These are phyloP conservation scores for Citrus sp. DNA, from an alignment of 345 rosid genomes.

Conservation along the genomic window DNA sequence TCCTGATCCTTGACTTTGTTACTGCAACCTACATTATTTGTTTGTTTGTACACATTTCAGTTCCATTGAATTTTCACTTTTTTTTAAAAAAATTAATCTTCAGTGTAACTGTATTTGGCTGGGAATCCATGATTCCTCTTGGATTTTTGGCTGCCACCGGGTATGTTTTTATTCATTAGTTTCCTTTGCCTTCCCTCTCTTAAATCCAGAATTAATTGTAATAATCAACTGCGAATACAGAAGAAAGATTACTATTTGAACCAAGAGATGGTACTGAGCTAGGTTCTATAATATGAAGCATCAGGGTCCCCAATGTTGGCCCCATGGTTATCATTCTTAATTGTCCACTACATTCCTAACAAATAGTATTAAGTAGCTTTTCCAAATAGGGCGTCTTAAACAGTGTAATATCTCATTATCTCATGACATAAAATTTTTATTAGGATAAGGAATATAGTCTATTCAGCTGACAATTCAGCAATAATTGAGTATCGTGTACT, in stretches of 20 bases:
- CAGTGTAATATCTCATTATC: background rate
- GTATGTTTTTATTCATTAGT: constrained; percentile 25
- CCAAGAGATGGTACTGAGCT: too few species aligned
- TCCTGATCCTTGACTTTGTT: background rate
- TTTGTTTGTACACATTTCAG: background rate
- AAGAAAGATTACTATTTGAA: too few species aligned
- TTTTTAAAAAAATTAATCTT: background rate
- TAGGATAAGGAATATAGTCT: background rate
- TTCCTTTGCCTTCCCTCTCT: background rate
- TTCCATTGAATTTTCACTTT: background rate
- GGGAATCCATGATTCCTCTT: constrained; percentile 64
- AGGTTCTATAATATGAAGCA: too few species aligned
- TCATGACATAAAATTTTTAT: background rate
- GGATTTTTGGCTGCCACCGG: constrained; percentile 66
- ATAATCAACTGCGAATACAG: background rate
- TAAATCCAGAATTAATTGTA: background rate
- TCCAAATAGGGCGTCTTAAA: background rate
- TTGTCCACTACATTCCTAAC: background rate
- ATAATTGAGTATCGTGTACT: background rate
- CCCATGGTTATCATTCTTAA: background rate
- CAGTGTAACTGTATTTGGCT: constrained; percentile 44
- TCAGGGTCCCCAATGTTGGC: background rate
- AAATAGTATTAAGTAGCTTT: background rate
- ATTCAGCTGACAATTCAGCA: background rate
- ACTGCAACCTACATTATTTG: background rate